A percentile compares a stretch with the other conserved stretches of the same genome.
phyloP scores from a whole-genome alignment of 345 rosid genomes.

The Rhizophora apiculata region DNA sequence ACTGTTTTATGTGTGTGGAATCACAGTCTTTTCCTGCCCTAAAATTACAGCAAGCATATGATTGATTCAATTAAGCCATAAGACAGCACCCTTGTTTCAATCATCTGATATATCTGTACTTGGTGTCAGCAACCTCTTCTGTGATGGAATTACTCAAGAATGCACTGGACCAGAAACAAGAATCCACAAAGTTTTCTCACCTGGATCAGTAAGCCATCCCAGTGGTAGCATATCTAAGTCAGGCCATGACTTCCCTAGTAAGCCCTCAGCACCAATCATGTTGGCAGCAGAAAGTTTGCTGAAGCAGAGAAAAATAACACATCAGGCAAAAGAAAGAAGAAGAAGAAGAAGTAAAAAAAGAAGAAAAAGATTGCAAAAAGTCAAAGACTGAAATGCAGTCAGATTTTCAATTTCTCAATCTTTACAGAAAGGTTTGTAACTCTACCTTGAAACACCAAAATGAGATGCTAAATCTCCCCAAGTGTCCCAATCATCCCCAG shows the following conservation, averaged over 20 bases:
- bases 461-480: slow-evolving; percentile 81
- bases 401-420: slow-evolving; percentile 5
- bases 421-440: slow-evolving; percentile 5
- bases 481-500: slow-evolving; percentile 95
- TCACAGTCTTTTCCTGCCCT: background rate
- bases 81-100: background rate
- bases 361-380: background rate
- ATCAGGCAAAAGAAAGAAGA: background rate
- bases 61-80: background rate
- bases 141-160: slow-evolving; percentile 7
- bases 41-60: slow-evolving; percentile 12
- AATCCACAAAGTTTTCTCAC: slow-evolving; percentile 28
- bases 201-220: slow-evolving; percentile 89
- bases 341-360: slow-evolving; percentile 3
- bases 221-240: slow-evolving; percentile 91
- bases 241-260: slow-evolving; percentile 82
- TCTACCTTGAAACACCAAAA: slow-evolving; percentile 75
- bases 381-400: slow-evolving; percentile 5
- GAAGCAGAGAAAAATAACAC: slow-evolving; percentile 20
- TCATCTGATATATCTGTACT: background rate
- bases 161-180: background rate
- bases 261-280: slow-evolving; percentile 65
- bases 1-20: background rate
- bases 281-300: slow-evolving; percentile 64
- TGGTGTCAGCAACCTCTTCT: slow-evolving; percentile 1